These are phyloP conservation scores for Phlyctochytrium planicorne DNA, from an alignment of 192 early-diverging fungal species.

Conservation along the genomic window DNA sequence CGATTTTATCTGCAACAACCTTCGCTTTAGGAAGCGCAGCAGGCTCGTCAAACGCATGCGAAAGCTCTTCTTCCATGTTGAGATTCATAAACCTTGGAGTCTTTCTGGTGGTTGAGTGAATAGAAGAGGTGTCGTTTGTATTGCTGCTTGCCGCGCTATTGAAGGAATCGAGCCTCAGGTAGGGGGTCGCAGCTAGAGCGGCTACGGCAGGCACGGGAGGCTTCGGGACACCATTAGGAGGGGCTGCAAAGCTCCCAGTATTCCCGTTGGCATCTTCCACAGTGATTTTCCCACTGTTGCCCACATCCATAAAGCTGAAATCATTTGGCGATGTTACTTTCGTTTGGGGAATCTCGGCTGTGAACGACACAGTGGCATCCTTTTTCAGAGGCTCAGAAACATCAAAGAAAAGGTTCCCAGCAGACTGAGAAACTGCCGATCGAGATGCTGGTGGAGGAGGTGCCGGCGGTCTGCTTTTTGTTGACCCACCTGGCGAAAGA, in stretches of 20 bases:
- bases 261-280: neutral
- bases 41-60: neutral
- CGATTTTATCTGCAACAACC: neutral
- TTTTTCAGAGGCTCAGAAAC: neutral
- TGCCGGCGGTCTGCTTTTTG: constrained; percentile 17
- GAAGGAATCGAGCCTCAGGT: neutral
- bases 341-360: neutral
- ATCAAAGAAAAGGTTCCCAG: neutral
- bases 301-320: too few relatives aligned
- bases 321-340: neutral
- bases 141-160: neutral
- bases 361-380: neutral
- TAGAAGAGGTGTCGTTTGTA: neutral
- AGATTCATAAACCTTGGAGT: neutral
- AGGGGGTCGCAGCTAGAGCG: neutral
- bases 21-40: neutral
- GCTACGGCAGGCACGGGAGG: neutral
- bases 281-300: too few relatives aligned
- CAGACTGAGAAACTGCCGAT: neutral
- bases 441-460: constrained; percentile 3
- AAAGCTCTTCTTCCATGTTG: neutral
- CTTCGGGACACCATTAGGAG: neutral
- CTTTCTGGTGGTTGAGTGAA: neutral
- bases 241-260: neutral
- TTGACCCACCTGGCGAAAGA: neutral